Base-by-base conservation (phyloP, 2,329 filamentous ascomycete genomes). In the Ophiostoma fasciatum region DNA sequence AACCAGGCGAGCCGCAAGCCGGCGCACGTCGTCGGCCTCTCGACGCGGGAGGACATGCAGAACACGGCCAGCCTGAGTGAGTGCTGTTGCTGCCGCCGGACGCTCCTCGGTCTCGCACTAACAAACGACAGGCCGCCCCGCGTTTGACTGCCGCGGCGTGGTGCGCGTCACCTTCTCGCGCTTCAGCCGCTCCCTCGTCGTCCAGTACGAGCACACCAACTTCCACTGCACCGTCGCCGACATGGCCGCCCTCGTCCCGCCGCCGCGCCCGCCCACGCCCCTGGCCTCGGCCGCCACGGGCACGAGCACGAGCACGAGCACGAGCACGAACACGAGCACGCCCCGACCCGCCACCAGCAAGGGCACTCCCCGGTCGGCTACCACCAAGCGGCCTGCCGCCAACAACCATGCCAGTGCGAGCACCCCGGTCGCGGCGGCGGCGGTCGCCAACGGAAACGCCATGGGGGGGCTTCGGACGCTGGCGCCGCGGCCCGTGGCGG, bases 121-220 rank as follows among this genome's bases (percentile, higher is more conserved):
- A n/a, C n/a, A n/a, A 31, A 10, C 17, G 20, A 13, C 42, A 70
- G 66, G 54, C 20, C 66, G 71, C 12, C 71, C 71, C 35, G 70
- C 70, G 0, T 75, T 73, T 43, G 68, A 75, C 45, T 75, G 71
- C 40, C 60, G 65, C 26, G 71, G 71, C 14, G 56, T 57, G 1
- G 49, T 74, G 14, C 58, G 52, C 3, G 58, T 75, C 29, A 49
- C 58, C 1, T 74, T 75, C 42, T 58, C 61, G 7, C 63, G 61
- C 37, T 57, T 55, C 18, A 59, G 54, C 21, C 61, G 62, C 22
- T 52, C 56, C 8, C 63, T 74, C 27, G 57, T 61, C 10, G 55
- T 74, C 36, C 66, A 65, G 39, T 73, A 74, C 45, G 61, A 66
- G 22, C 71, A 75, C 45, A 69, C 63, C 0, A 64, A 63, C 4